Evolutionary conservation across 179 eudicot genomes (phyloP).

Genomic region (Beta corolliflora): DNA sequence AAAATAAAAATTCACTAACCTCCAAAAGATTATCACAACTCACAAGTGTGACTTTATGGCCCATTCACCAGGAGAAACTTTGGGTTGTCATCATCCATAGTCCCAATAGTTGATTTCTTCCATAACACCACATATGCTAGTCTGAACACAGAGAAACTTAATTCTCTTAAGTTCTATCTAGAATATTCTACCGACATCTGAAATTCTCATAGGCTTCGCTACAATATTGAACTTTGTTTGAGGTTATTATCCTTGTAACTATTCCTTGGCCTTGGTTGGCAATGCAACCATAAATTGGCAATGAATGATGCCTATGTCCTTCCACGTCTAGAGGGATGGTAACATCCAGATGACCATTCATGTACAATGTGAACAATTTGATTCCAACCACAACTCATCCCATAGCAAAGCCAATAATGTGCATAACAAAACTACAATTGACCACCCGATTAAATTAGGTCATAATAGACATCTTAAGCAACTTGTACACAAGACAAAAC

Average conservation of each 20-base stretch:
- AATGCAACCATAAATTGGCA: not conserved
- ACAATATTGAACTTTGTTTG: not conserved
- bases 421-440: not conserved
- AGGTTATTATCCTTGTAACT: not conserved
- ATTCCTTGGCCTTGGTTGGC: not conserved
- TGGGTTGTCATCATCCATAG: not conserved
- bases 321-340: not conserved
- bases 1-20: not conserved
- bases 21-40: not conserved
- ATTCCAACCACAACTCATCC: not conserved
- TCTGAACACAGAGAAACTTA: not conserved
- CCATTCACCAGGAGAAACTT: not conserved
- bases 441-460: no score
- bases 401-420: not conserved
- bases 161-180: not conserved
- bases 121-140: not conserved
- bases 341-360: not conserved
- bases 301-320: not conserved
- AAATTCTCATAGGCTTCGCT: not conserved
- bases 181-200: not conserved
- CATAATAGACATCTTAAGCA: no score
- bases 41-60: not conserved
- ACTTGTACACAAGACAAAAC: no score
- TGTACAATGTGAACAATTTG: not conserved
- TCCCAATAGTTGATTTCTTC: not conserved